Evolutionary conservation across 2,329 filamentous ascomycete species (phyloP), one percentile per base, ranked within the genome.

Genomic region (Tolypocladium album): DNA sequence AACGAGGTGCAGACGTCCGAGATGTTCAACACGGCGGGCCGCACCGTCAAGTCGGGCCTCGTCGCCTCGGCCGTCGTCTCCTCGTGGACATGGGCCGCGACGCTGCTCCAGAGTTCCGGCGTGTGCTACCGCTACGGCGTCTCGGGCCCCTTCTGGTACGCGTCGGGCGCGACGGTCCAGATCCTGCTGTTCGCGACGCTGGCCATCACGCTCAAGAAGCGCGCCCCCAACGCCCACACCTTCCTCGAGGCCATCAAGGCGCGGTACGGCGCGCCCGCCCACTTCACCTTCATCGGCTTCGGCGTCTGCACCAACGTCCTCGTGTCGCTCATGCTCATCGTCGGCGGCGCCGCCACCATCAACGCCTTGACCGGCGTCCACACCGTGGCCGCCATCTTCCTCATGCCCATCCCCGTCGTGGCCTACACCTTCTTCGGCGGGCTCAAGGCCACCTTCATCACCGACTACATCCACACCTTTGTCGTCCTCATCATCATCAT

Each of bases 1-100:
- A 71, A 73, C 57, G 91, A 94, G 72, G 78, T 92, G 3, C 91
- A 96, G 72, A 96, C 92, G 0, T 92, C 89, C 0, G 92, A 96
- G 76, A 94, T 92, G 84, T 96, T 96, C 79, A 92, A 83, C 64
- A 96, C 92, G 0, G 92, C 92, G 57, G 91, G 91, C 22, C 82
- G 92, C 63, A 92, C 89, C 1, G 90, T 96, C 65, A 96, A 96
- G 71, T 92, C 90, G 11, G 92, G 92, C 52, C 80, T 96, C 17
- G 90, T 96, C 0, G 89, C 90, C 13, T 89, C 90, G 6, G 92
- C 91, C 20, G 92, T 96, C n/a, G 90, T 96, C 4, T 92, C 88
- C 20, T 92, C 88, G 6, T 96, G 92, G 92, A 96, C 92, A 0
- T 96, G 91, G 91, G 91, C 90, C 0, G 91, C 90, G 27, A 94